A percentile compares a stretch with the other conserved stretches of the same genome.
phyloP scores from a whole-genome alignment of 768 basidiomycete genomes.

The Russula foetens region DNA sequence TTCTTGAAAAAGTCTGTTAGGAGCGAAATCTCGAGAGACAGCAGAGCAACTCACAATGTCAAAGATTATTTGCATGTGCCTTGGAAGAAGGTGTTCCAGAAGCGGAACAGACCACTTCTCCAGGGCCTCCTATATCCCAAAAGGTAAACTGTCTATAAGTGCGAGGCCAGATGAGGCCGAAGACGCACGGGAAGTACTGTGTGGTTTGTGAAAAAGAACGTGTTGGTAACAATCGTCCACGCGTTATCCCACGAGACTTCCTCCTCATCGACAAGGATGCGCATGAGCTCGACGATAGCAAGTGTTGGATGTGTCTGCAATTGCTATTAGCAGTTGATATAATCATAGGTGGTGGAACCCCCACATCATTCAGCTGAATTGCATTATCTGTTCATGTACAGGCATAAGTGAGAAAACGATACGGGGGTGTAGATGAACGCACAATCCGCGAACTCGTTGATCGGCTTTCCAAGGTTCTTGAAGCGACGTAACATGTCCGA shows the following conservation, averaged over 20 bases:
- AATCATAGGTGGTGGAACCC: slow-evolving; percentile 18
- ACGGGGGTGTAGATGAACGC: slow-evolving; percentile 21
- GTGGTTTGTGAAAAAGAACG: slow-evolving; percentile 95
- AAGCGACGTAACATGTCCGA: slow-evolving; percentile 89
- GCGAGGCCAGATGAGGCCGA: neutral
- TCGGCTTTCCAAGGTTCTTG: slow-evolving; percentile 79
- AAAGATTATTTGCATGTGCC: slow-evolving; percentile 89
- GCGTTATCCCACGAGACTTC: slow-evolving; percentile 75
- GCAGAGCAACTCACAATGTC: slow-evolving; percentile 49
- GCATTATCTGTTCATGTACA: slow-evolving; percentile 50
- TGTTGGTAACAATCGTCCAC: slow-evolving; percentile 84
- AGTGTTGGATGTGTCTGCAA: slow-evolving; percentile 86
- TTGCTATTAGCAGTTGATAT: neutral
- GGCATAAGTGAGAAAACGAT: neutral
- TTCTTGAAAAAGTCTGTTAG: slow-evolving; percentile 32
- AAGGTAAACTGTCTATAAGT: neutral
- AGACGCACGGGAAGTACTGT: slow-evolving; percentile 76
- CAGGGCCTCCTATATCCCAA: slow-evolving; percentile 52
- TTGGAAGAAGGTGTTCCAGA: slow-evolving; percentile 76
- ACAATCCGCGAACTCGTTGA: slow-evolving; percentile 80
- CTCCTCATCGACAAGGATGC: slow-evolving; percentile 88
- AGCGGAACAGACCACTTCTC: slow-evolving; percentile 93
- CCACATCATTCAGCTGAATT: slow-evolving; percentile 90
- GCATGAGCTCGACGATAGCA: slow-evolving; percentile 92
- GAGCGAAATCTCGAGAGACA: slow-evolving; percentile 25